phyloP scores from a whole-genome alignment of 306 rosid genomes.

The Pueraria montana region DNA sequence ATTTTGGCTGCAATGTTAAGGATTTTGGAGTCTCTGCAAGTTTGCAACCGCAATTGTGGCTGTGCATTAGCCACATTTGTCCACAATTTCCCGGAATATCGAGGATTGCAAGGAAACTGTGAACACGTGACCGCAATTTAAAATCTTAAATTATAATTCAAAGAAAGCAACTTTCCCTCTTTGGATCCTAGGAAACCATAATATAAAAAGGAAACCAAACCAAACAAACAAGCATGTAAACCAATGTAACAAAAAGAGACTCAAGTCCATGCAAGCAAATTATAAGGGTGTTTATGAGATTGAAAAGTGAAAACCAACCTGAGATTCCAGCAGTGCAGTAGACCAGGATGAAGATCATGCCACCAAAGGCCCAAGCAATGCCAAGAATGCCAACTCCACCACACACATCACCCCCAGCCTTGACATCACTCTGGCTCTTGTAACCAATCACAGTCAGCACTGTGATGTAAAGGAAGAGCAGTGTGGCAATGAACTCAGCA shows the following conservation, averaged over 20 bases:
- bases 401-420: conserved; percentile 45
- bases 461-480: conserved; percentile 77
- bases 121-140: too few species aligned
- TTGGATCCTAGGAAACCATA: background rate
- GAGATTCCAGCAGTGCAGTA: conserved; percentile 93
- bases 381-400: conserved; percentile 78
- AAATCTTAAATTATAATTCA: background rate
- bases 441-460: conserved; percentile 81
- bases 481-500: conserved; percentile 81
- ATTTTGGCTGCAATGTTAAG: background rate
- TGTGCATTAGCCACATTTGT: too few species aligned
- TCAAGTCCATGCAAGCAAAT: background rate
- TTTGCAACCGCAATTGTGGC: too few species aligned
- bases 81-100: too few species aligned
- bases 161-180: background rate
- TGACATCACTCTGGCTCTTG: conserved; percentile 59
- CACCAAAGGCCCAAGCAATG: conserved; percentile 84
- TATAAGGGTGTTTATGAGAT: background rate
- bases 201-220: background rate
- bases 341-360: conserved; percentile 57
- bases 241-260: background rate
- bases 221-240: background rate
- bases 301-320: conserved; percentile 44
- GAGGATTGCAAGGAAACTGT: too few species aligned
- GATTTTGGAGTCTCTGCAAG: background rate